These are phyloP conservation scores for Fomitopsis betulina DNA, from an alignment of 1,284 basidiomycete species.

Conservation along the genomic window DNA sequence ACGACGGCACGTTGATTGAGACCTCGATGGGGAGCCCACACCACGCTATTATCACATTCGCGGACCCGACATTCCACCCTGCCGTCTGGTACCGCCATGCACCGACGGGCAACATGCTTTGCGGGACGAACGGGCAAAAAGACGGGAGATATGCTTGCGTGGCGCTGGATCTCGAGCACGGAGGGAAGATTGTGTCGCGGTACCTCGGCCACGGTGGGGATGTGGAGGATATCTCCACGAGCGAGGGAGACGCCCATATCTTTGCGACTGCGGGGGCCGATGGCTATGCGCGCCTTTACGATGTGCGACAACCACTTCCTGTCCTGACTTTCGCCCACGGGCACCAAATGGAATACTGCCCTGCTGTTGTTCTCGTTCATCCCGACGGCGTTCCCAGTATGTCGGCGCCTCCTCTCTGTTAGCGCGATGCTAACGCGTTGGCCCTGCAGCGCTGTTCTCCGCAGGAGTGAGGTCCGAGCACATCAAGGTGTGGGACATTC, in stretches of 20 bases:
- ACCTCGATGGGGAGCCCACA: constrained; percentile 27
- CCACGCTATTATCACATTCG: constrained; percentile 21
- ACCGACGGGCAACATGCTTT: constrained; percentile 24
- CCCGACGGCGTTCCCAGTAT: constrained; percentile 24
- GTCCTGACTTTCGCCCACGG: constrained; percentile 21
- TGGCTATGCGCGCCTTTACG: constrained; percentile 36
- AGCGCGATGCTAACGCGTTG: constrained; percentile 12
- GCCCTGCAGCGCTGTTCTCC: constrained; percentile 27
- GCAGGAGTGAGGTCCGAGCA: constrained; percentile 24
- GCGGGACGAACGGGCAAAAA: constrained; percentile 15
- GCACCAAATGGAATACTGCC: constrained; percentile 11
- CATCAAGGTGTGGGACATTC: constrained; percentile 37
- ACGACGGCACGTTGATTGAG: constrained; percentile 28
- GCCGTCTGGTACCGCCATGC: constrained; percentile 27
- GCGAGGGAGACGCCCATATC: constrained; percentile 28
- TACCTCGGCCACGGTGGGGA: constrained; percentile 36
- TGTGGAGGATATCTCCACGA: constrained; percentile 29
- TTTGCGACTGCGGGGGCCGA: constrained; percentile 35
- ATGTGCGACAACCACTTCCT: constrained; percentile 28
- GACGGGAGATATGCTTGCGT: constrained; percentile 21
- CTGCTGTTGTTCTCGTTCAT: constrained; percentile 19
- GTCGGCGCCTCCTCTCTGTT: not conserved
- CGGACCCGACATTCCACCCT: constrained; percentile 18
- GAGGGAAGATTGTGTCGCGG: constrained; percentile 23
- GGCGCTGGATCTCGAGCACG: constrained; percentile 30